Conservation (phyloP, 2,329 filamentous ascomycete species). For the Bertia moriformis region DNA sequence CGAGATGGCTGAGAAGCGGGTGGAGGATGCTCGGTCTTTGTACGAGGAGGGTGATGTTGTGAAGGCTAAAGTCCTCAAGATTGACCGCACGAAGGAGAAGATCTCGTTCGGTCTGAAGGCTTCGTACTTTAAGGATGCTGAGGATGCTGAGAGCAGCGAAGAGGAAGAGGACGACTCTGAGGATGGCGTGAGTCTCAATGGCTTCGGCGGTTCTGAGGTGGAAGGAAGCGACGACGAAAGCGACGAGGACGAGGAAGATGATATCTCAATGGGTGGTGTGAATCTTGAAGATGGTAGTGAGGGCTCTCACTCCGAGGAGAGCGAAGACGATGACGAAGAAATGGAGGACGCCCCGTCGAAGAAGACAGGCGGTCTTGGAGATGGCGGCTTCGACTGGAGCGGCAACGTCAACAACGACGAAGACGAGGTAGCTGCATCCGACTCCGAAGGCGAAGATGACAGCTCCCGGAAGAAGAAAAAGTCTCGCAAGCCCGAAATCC, state of each 20-base stretch:
- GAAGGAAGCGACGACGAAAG: conserved; percentile 24
- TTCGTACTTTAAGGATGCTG: conserved; percentile 62
- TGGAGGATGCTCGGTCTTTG: conserved; percentile 74
- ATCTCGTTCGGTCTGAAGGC: conserved; percentile 88
- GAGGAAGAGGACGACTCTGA: conserved; percentile 12
- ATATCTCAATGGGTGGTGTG: conserved; percentile 16
- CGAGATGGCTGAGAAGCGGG: conserved; percentile 73
- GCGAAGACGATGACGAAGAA: conserved; percentile 5
- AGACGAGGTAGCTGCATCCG: conserved; percentile 35
- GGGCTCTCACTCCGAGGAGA: conserved; percentile 29
- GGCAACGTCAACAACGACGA: conserved; percentile 48
- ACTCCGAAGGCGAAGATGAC: conserved; percentile 23
- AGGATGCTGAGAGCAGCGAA: conserved; percentile 33
- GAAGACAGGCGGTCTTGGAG: conserved; percentile 41
- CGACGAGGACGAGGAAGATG: conserved; percentile 29
- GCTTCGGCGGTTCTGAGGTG: conserved; percentile 9
- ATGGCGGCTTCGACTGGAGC: conserved; percentile 78
- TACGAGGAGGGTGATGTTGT: conserved; percentile 86
- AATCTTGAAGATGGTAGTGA: conserved; percentile 29
- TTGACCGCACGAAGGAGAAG: conserved; percentile 61
- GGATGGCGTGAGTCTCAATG: background rate
- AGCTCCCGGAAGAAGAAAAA: conserved; percentile 52
- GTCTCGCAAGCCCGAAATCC: conserved; percentile 60
- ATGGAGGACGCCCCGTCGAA: conserved; percentile 6
- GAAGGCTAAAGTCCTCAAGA: conserved; percentile 73